Base-by-base conservation (phyloP, 1,139 yeast species). In the Torulaspora pretoriensis region DNA sequence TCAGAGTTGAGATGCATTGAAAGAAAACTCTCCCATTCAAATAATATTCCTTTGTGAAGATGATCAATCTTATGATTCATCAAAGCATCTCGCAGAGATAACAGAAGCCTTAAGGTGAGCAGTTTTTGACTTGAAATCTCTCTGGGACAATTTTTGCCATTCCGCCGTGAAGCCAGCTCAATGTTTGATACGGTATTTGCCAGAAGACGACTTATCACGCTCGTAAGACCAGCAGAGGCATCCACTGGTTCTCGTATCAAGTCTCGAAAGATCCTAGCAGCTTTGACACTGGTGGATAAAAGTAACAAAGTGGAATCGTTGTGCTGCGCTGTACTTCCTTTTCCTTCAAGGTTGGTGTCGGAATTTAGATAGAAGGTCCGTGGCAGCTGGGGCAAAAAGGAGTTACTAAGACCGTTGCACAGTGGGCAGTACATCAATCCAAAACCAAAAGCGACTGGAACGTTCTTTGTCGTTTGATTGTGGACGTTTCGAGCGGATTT, bases 371-470 rank as follows among this genome's bases (percentile, higher is more conserved):
- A 35, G 14, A 47, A 47, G 3, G 40, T 42, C 8, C 44, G 38
- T 25, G 32, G 31, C 3, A 53, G 22, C 30, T 71, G 1, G 9
- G 98, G 98, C 39, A 90, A 67, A 60, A 92, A 88, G 51, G 83
- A 74, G 59, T 92, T 92, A 60, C 85, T 86, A 43, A 92, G 70
- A 0, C 96, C 83, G 50, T 88, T 87, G 69, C 98, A 92, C 37
- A 92, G 73, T 0, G 98, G 97, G 60, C 98, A 92, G 29, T 86
- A 68, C 54, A 87, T 84, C 56, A 90, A 95, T 12, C 79, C 78
- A 47, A 78, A 78, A 13, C 79, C 81, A 2, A 75, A 68, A 52
- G 84, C 81, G 51, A 84, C 95, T 0, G 97, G 95, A 5, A 82
- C 72, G 46, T 89, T 86, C 60, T 95, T 72, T 0, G 96, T 85